These are phyloP conservation scores for Teunomyces stri DNA, from an alignment of 805 yeast genomes.

Conservation along the genomic window DNA sequence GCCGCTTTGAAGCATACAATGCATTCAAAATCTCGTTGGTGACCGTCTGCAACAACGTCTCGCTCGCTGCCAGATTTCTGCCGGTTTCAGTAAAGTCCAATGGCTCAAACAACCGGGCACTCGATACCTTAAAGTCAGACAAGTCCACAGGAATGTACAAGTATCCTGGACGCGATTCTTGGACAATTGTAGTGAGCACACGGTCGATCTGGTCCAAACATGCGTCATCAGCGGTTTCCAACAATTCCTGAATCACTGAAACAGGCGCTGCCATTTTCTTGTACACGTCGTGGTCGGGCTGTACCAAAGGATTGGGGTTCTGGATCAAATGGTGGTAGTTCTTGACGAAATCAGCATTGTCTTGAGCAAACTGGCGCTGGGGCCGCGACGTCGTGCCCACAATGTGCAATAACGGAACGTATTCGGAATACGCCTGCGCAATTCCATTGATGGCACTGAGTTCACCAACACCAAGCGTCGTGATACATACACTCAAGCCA, in stretches of 20 bases:
- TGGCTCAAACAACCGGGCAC: conserved; percentile 15
- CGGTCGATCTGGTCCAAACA: conserved; percentile 57
- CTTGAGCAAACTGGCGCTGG: conserved; percentile 21
- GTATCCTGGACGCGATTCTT: conserved; percentile 75
- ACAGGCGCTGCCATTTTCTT: conserved; percentile 58
- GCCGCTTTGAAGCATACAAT: conserved; percentile 52
- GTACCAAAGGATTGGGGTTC: conserved; percentile 40
- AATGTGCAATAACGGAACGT: conserved; percentile 74
- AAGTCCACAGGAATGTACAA: conserved; percentile 74
- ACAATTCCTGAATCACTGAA: conserved; percentile 48
- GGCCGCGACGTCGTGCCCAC: conserved; percentile 59
- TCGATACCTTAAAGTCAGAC: conserved; percentile 38
- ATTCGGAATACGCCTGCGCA: conserved; percentile 80
- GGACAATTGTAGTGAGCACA: conserved; percentile 55
- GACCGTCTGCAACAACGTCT: conserved; percentile 16
- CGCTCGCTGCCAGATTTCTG: background rate
- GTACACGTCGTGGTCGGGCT: conserved; percentile 68
- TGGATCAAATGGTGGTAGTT: conserved; percentile 63
- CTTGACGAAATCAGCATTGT: conserved; percentile 11
- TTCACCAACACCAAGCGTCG: conserved; percentile 91
- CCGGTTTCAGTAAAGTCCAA: conserved; percentile 3
- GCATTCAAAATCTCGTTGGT: conserved; percentile 42
- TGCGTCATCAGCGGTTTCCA: conserved; percentile 19
- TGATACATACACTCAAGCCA: conserved; percentile 54
- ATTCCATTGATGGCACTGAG: conserved; percentile 80